phyloP scores from a whole-genome alignment of 441 rosid genomes.

The Corymbia calophylla region DNA sequence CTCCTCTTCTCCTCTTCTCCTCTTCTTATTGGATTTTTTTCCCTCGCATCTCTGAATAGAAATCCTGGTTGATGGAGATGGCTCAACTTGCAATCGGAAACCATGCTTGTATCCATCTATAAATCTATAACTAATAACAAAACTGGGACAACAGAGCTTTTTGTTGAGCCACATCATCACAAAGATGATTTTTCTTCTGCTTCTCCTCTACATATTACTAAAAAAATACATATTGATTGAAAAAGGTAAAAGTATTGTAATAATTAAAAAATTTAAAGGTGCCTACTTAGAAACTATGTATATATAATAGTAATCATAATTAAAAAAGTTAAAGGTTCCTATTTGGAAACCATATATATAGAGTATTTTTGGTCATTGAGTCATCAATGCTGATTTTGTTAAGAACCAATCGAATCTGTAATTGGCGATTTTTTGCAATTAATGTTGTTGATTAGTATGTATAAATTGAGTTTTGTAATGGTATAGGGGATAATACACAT shows the following conservation, averaged over 20 bases:
- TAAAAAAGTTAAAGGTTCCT: too few species aligned
- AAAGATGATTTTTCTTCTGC: neutral
- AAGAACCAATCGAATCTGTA: neutral
- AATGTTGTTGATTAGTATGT: neutral
- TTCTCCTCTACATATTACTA: neutral
- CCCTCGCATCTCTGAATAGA: too few species aligned
- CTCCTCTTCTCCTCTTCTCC: too few species aligned
- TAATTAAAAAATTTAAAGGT: neutral
- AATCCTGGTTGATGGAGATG: too few species aligned
- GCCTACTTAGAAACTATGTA: neutral
- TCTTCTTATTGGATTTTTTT: too few species aligned
- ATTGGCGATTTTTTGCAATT: neutral
- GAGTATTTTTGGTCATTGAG: neutral
- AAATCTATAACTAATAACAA: neutral
- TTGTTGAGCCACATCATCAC: neutral
- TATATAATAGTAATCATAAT: too few species aligned
- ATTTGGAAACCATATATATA: too few species aligned
- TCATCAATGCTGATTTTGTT: neutral
- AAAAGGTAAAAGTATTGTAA: too few species aligned
- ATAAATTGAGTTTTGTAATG: neutral
- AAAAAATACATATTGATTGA: neutral
- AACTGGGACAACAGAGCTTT: neutral
- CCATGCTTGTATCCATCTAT: neutral
- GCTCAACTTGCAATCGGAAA: too few species aligned
- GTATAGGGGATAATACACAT: too few species aligned